These are phyloP conservation scores for Populus alba DNA, from an alignment of 345 rosid genomes.

Conservation along the genomic window DNA sequence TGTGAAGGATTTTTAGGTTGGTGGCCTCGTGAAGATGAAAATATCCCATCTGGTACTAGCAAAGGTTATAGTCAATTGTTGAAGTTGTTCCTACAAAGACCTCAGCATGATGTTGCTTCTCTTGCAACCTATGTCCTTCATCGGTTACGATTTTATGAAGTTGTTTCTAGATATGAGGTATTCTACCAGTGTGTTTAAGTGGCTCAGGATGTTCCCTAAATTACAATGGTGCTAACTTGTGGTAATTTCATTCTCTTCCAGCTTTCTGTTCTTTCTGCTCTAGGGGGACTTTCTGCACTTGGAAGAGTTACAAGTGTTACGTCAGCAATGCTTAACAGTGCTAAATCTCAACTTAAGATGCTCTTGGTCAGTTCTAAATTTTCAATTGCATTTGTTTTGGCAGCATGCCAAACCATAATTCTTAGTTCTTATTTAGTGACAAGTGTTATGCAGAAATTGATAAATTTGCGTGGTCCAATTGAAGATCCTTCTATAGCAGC, in stretches of 20 bases:
- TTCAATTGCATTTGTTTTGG: constrained; percentile 23
- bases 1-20: constrained; percentile 93
- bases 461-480: constrained; percentile 62
- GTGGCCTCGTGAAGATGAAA: constrained; percentile 95
- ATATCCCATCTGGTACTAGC: constrained; percentile 66
- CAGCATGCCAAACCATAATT: constrained; percentile 17
- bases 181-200: constrained; percentile 11
- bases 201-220: not conserved
- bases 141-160: constrained; percentile 87
- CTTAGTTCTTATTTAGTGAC: constrained; percentile 30
- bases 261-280: constrained; percentile 63
- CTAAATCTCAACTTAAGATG: constrained; percentile 70
- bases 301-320: constrained; percentile 36
- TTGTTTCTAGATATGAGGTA: constrained; percentile 92
- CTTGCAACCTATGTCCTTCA: constrained; percentile 72
- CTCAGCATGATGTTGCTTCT: constrained; percentile 81
- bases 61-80: constrained; percentile 73
- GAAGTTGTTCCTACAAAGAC: constrained; percentile 74
- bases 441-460: constrained; percentile 66
- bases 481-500: constrained; percentile 92
- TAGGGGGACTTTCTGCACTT: constrained; percentile 52
- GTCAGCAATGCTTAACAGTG: constrained; percentile 47
- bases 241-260: constrained; percentile 40
- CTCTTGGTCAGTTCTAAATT: constrained; percentile 61
- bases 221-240: constrained; percentile 1